These are phyloP conservation scores for Microsporum audouinii DNA, from an alignment of 2,329 filamentous ascomycete species.

Conservation along the genomic window DNA sequence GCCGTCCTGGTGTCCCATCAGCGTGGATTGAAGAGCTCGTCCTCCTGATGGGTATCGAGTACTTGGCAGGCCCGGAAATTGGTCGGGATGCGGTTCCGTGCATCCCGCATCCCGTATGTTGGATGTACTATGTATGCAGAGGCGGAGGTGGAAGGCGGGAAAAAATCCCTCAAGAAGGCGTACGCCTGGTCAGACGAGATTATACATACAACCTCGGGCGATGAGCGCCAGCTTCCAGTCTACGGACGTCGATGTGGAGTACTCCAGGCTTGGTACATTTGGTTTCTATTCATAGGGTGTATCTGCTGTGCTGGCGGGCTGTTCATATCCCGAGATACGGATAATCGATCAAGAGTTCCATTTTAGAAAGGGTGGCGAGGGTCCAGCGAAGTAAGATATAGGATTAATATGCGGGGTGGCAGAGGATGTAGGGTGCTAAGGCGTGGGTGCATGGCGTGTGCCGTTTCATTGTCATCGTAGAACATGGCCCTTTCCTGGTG, in stretches of 20 bases:
- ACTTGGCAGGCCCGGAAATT: not conserved
- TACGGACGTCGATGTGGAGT: not conserved
- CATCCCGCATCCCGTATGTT: not conserved
- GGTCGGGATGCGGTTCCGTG: slow-evolving; percentile 1
- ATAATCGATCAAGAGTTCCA: not conserved
- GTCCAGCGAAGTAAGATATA: not conserved
- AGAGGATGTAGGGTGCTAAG: not conserved
- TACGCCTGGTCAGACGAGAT: not conserved
- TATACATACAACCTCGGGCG: not conserved
- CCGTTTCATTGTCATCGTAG: not conserved
- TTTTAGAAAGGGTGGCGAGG: not conserved
- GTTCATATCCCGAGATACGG: not conserved
- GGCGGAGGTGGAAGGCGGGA: not conserved
- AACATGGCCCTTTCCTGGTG: not conserved
- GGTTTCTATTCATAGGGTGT: not conserved
- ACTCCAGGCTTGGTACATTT: not conserved
- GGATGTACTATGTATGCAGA: not conserved
- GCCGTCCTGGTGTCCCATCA: not conserved
- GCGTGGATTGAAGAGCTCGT: not conserved
- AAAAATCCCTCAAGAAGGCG: slow-evolving; percentile 1
- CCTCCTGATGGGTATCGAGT: not conserved
- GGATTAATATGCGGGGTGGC: not conserved
- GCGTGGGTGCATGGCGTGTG: not conserved
- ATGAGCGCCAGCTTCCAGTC: not conserved
- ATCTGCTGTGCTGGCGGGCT: not conserved